A percentile compares a stretch with the other conserved stretches of the same genome.
Evolutionary conservation across 192 early-diverging fungal genomes (phyloP).

Genomic region (Oehlia diaphana): DNA sequence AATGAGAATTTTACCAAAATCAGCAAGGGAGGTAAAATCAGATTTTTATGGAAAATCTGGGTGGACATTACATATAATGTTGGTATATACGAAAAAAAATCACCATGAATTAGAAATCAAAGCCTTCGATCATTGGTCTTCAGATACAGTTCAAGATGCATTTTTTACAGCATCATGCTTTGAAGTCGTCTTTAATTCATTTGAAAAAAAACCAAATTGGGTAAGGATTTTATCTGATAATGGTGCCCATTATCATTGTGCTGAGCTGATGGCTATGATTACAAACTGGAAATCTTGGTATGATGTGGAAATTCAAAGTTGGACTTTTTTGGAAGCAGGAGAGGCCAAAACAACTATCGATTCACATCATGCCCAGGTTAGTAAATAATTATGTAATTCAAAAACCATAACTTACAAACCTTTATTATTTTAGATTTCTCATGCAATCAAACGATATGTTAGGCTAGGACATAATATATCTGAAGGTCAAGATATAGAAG

Average conservation of each 20-base stretch:
- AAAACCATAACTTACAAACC: neutral
- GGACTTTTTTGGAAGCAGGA: conserved; percentile 9
- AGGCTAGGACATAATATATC: neutral
- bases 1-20: conserved; percentile 10
- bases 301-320: neutral
- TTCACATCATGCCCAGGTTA: neutral
- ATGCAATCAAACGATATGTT: neutral
- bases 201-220: neutral
- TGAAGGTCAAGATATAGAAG: neutral
- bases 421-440: neutral
- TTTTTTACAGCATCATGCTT: neutral
- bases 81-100: neutral
- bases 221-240: neutral
- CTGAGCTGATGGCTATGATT: neutral
- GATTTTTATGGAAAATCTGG: conserved; percentile 9
- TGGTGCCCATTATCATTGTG: neutral
- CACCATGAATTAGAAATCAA: neutral
- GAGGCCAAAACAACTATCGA: conserved; percentile 1
- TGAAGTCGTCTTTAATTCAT: neutral
- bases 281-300: neutral
- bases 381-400: neutral
- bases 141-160: neutral
- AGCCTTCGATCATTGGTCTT: neutral
- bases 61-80: neutral
- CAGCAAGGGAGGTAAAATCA: neutral